Evolutionary conservation across 2,329 filamentous ascomycete genomes (phyloP).

Genomic region (Hypoxylon sp.): DNA sequence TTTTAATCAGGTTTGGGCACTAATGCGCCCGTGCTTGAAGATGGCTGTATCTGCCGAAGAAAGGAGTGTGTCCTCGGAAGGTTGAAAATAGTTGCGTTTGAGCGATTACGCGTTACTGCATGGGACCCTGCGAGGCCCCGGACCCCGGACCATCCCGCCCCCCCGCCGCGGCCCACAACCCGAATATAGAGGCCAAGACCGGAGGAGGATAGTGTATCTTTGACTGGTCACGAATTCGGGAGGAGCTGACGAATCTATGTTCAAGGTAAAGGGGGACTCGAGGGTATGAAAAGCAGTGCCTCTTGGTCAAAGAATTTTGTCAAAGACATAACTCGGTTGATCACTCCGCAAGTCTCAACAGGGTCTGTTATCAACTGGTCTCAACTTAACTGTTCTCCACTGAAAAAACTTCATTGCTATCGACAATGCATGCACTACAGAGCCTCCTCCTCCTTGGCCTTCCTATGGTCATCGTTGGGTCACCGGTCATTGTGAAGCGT

Average conservation of each 20-base stretch:
- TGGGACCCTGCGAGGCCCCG: slow-evolving; percentile 32
- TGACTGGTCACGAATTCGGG: slow-evolving; percentile 2
- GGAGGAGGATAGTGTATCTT: slow-evolving; percentile 17
- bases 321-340: slow-evolving; percentile 20
- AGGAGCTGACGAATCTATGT: slow-evolving; percentile 38
- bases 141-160: slow-evolving; percentile 27
- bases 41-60: slow-evolving; percentile 30
- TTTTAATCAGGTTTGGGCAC: slow-evolving; percentile 22
- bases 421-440: slow-evolving; percentile 31
- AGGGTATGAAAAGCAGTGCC: slow-evolving; percentile 34
- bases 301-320: slow-evolving; percentile 25
- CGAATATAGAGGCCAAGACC: slow-evolving; percentile 34
- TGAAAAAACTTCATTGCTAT: slow-evolving; percentile 21
- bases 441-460: slow-evolving; percentile 39
- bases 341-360: slow-evolving; percentile 6
- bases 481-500: slow-evolving; percentile 24
- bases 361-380: slow-evolving; percentile 8
- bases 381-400: slow-evolving; percentile 4
- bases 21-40: neutral
- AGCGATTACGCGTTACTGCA: slow-evolving; percentile 42
- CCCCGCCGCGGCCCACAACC: slow-evolving; percentile 33
- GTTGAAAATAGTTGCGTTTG: slow-evolving; percentile 15
- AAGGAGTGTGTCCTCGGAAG: slow-evolving; percentile 2
- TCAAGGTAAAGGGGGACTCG: slow-evolving; percentile 7
- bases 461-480: slow-evolving; percentile 29